A percentile compares a stretch with the other conserved stretches of the same genome.
phyloP scores from a whole-genome alignment of 2,329 filamentous ascomycete species.

The Thielaviopsis musarum region DNA sequence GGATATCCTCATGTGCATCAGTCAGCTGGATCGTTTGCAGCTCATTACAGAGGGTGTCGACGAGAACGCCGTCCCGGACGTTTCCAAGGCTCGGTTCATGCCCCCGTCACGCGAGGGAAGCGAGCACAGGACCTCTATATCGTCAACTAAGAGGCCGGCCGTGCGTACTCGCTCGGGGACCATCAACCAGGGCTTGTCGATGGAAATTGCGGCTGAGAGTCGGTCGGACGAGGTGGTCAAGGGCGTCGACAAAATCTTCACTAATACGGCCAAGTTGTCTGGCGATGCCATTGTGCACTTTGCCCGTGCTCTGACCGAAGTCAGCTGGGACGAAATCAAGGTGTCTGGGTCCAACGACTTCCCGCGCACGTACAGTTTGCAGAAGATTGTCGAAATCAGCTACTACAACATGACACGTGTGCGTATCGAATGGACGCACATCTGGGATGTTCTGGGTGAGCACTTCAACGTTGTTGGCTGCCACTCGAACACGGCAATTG shows the following conservation, averaged over 20 bases:
- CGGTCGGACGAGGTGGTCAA: conserved; percentile 86
- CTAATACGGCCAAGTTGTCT: conserved; percentile 81
- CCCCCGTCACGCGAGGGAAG: conserved; percentile 37
- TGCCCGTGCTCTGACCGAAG: conserved; percentile 77
- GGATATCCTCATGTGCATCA: conserved; percentile 86
- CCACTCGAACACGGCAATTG: conserved; percentile 88
- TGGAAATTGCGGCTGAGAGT: conserved; percentile 79
- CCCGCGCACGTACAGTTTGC: conserved; percentile 87
- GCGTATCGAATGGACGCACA: conserved; percentile 93
- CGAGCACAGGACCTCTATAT: conserved; percentile 49
- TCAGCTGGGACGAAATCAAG: conserved; percentile 98
- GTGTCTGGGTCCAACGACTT: conserved; percentile 92
- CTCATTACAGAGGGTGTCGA: conserved; percentile 90
- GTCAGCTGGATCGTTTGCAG: conserved; percentile 87
- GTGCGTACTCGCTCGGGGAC: conserved; percentile 5
- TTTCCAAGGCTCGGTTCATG: conserved; percentile 64
- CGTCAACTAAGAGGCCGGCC: conserved; percentile 24
- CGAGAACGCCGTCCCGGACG: conserved; percentile 80
- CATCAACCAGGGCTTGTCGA: conserved; percentile 44
- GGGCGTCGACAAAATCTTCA: conserved; percentile 89
- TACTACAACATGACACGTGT: conserved; percentile 99
- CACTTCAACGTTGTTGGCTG: conserved; percentile 98
- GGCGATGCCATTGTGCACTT: conserved; percentile 94
- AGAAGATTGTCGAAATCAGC: conserved; percentile 96
- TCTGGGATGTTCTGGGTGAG: conserved; percentile 93